Conservation (phyloP, 2,329 filamentous ascomycete species). For the Tolypocladium album region DNA sequence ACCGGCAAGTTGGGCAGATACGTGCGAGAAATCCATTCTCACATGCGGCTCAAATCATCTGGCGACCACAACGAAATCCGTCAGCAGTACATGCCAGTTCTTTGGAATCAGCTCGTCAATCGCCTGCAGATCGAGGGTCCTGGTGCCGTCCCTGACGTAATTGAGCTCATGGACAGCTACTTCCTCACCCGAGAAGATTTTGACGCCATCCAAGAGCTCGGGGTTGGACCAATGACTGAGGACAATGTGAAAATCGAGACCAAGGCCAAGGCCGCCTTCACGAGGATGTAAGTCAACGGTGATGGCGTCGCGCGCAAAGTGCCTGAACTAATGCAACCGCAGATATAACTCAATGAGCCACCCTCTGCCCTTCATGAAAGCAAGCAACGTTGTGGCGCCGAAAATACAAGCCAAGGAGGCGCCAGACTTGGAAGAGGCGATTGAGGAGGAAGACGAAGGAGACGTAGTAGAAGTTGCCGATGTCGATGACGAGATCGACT, state of each 20-base stretch:
- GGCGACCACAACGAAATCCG: slow-evolving; percentile 89
- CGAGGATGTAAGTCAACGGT: slow-evolving; percentile 56
- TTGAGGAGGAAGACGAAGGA: slow-evolving; percentile 82
- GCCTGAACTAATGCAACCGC: background rate
- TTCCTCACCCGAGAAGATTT: slow-evolving; percentile 92
- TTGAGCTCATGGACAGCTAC: slow-evolving; percentile 94
- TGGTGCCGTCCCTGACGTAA: slow-evolving; percentile 70
- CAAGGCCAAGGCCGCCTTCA: slow-evolving; percentile 83
- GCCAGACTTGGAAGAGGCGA: slow-evolving; percentile 90
- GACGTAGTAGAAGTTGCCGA: slow-evolving; percentile 46
- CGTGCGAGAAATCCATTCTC: slow-evolving; percentile 89
- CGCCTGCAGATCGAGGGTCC: slow-evolving; percentile 69
- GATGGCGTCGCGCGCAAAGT: slow-evolving; percentile 2
- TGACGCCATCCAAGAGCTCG: slow-evolving; percentile 84
- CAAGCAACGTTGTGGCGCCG: slow-evolving; percentile 61
- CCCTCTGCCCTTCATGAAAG: slow-evolving; percentile 93
- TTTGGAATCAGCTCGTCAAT: slow-evolving; percentile 74
- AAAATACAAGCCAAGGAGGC: slow-evolving; percentile 64
- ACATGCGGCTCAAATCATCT: slow-evolving; percentile 86
- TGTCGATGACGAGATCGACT: slow-evolving; percentile 63
- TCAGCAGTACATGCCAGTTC: slow-evolving; percentile 82
- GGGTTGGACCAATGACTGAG: slow-evolving; percentile 74
- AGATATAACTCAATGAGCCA: slow-evolving; percentile 83
- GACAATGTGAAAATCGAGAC: slow-evolving; percentile 67
- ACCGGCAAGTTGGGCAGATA: slow-evolving; percentile 65